A percentile compares a stretch with the other conserved stretches of the same genome.
phyloP scores from a whole-genome alignment of 2,329 filamentous ascomycete species.

The Colletotrichum siamense region DNA sequence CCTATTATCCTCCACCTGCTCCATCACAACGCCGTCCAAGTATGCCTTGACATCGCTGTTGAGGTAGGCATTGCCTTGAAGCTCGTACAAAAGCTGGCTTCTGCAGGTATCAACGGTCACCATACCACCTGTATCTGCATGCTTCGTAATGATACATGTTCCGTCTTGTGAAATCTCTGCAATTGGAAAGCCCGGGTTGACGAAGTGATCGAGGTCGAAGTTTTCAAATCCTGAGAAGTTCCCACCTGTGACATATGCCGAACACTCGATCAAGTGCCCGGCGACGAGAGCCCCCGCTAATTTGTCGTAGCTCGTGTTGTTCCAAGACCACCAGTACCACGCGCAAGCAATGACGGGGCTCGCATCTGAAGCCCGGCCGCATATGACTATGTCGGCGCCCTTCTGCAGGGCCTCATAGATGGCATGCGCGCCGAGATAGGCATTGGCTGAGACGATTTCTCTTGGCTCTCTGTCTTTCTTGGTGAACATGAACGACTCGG shows the following conservation, averaged over 20 bases:
- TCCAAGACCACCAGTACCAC: constrained; percentile 57
- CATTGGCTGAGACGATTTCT: not conserved
- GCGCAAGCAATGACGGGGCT: constrained; percentile 55
- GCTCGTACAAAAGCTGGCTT: constrained; percentile 54
- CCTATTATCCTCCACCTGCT: constrained; percentile 30
- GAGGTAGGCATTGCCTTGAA: constrained; percentile 52
- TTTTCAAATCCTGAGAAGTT: not conserved
- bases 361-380: constrained; percentile 47
- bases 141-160: not conserved
- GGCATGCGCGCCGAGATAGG: not conserved
- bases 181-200: not conserved
- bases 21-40: constrained; percentile 37
- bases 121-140: constrained; percentile 17
- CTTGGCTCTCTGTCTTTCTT: not conserved
- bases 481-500: not conserved
- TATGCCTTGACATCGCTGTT: constrained; percentile 53
- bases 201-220: not conserved
- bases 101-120: constrained; percentile 39
- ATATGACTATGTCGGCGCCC: constrained; percentile 14
- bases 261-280: not conserved
- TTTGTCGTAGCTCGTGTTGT: constrained; percentile 37
- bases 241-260: not conserved
- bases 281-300: not conserved
- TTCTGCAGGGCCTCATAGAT: not conserved
- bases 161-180: not conserved